phyloP scores from a whole-genome alignment of 495 filamentous ascomycete species.

The Xylona heveae region DNA sequence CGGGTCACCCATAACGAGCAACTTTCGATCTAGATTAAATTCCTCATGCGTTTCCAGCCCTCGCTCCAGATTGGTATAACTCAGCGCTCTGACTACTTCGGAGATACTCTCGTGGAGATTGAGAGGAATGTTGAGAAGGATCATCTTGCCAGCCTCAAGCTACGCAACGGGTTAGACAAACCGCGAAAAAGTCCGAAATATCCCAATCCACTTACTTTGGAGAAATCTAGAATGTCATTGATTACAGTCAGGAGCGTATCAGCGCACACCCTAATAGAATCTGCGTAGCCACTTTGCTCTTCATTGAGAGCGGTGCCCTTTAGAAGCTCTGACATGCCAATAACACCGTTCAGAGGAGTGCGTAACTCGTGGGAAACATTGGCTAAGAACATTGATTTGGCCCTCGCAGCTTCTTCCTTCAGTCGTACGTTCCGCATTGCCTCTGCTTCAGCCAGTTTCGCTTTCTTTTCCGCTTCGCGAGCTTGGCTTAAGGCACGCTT shows the following conservation, averaged over 20 bases:
- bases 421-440: slow-evolving; percentile 73
- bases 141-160: slow-evolving; percentile 90
- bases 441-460: slow-evolving; percentile 60
- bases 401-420: slow-evolving; percentile 77
- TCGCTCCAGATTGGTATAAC: slow-evolving; percentile 65
- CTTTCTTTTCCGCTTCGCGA: slow-evolving; percentile 60
- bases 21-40: slow-evolving; percentile 40
- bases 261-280: slow-evolving; percentile 76
- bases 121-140: slow-evolving; percentile 67
- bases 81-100: slow-evolving; percentile 68
- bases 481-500: slow-evolving; percentile 64
- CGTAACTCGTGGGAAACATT: slow-evolving; percentile 80
- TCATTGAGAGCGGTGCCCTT: slow-evolving; percentile 53
- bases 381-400: slow-evolving; percentile 80
- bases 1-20: slow-evolving; percentile 77
- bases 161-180: no score
- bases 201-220: no score
- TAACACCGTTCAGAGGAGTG: slow-evolving; percentile 74
- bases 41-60: slow-evolving; percentile 55
- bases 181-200: no score
- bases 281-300: slow-evolving; percentile 80
- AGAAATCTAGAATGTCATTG: slow-evolving; percentile 88
- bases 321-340: slow-evolving; percentile 73
- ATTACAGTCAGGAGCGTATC: slow-evolving; percentile 83
- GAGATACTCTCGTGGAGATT: slow-evolving; percentile 70